Evolutionary conservation across 495 filamentous ascomycete genomes (phyloP), one percentile per base, ranked within the genome.

Genomic region (Aspergillus nidulans): DNA sequence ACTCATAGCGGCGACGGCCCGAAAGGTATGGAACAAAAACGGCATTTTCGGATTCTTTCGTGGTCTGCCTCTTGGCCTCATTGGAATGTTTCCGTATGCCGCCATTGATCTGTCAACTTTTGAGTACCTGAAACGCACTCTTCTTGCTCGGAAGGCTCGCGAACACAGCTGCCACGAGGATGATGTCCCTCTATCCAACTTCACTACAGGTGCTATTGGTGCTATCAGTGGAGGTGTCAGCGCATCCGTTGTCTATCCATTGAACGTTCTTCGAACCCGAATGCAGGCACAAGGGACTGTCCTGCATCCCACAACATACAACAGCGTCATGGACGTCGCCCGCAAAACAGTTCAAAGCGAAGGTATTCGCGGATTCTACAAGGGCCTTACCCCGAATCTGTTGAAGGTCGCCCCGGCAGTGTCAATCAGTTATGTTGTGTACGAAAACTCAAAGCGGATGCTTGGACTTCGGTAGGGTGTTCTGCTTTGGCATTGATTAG

Each of bases 41-140:
- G 90, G 90, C 30, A 43, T 91, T 23, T 78, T 81, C 39, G 79
- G 88, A 18, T 95, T 90, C 58, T 99, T 97, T 67, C 90, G 92
- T 55, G 94, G 94, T 16, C 82, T 97, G 30, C 89, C 90, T 0
- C 88, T 97, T 76, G 94, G 95, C 18, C 78, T 99, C 2, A 65
- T 95, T 47, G 94, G 94, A 66, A 96, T 97, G 85, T 97, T 97
- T 64, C 94, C 94, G 1, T 99, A 99, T 70, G 90, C 90, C 30
- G 95, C 94, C 34, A 94, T 99, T 68, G 94, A 99, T 66, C 83
- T 99, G 56, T 88, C 89, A 38, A 96, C 89, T 0, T 99, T 97
- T 60, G 94, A 99, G 70, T 85, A 91, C 46, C 77, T 96, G 52
- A 99, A 99, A 75, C 81, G 81, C 26, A 75, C 74, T 6, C 81